A percentile compares a stretch with the other conserved stretches of the same genome.
Conservation (phyloP, 148 eudicot species). For the Chenopodium berlandieri region DNA sequence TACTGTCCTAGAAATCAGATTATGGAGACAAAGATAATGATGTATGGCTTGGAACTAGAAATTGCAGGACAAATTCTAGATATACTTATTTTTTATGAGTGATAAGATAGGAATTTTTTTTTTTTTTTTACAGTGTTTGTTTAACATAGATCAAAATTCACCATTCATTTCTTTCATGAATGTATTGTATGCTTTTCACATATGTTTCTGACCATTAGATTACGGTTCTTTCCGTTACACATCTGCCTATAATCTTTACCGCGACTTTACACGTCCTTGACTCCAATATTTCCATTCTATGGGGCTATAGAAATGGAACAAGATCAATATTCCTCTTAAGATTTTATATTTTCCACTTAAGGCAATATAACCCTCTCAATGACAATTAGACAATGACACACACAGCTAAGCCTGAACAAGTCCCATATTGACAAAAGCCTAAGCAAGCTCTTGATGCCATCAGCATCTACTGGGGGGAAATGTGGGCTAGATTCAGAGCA, state of each 20-base stretch:
- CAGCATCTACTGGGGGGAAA: background rate
- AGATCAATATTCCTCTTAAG: background rate
- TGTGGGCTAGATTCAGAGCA: background rate
- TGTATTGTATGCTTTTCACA: conserved; percentile 5
- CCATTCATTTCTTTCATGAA: background rate
- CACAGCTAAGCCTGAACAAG: background rate
- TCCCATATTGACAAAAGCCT: background rate
- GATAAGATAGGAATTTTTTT: conserved; percentile 13
- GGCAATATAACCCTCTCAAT: background rate
- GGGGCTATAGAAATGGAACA: background rate
- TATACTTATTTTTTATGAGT: background rate
- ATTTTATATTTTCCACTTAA: background rate
- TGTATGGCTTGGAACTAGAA: conserved; percentile 3
- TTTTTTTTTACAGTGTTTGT: background rate
- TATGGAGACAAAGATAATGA: conserved; percentile 43
- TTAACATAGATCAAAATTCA: conserved; percentile 2
- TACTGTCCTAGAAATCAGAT: conserved; percentile 47
- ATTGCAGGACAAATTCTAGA: background rate
- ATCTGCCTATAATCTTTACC: background rate
- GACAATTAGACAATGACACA: background rate
- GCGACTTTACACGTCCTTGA: background rate
- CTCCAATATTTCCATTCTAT: background rate
- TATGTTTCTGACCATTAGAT: background rate
- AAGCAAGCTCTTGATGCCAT: background rate
- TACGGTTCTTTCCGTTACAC: background rate